Evolutionary conservation across 768 basidiomycete species (phyloP), one percentile per base, ranked within the genome.

Genomic region (Mrakia blollopis): DNA sequence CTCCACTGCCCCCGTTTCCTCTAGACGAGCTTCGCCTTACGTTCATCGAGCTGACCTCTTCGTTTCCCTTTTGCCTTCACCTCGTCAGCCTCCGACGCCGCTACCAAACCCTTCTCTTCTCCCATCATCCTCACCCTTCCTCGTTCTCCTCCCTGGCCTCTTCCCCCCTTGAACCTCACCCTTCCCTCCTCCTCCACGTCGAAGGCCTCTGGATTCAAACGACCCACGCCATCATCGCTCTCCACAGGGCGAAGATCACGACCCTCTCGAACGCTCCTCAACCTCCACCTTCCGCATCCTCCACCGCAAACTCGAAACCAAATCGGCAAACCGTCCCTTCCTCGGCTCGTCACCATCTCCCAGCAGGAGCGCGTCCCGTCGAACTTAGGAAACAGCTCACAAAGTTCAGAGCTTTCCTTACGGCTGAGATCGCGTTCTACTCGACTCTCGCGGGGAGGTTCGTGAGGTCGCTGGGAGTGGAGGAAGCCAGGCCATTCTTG

Each of bases 171-270:
- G 25, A 18, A 23, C 35, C 37, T 21, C 65, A 68, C 37, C 65
- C 65, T 68, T 87, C 86, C 69, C 91, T 92, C 83, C 89, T 90
- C 68, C 89, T 90, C 81, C 91, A 92, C 84, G 89, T 88, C 60
- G 91, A 94, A 82, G 91, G 88, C 41, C 89, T 96, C 13, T 96
- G 94, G 93, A 92, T 94, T 89, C 91, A 93, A 82, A 95, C 94
- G 0, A 91, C 92, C 52, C 92, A 96, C 84, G 87, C 88, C 54
- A 89, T 93, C 84, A 96, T 96, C 79, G 85, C 90, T 23, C 86
- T 87, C 32, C 95, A 93, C 86, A 94, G 94, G 83, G 87, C 90
- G 79, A 88, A 87, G 67, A 88, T 95, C 80, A 84, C 88, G 23
- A 70, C 73, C 8, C 67, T 50, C 7, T 79, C 79, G 6, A 60